phyloP scores from a whole-genome alignment of 202 grass and related monocot genomes.

The Carex arenaria region DNA sequence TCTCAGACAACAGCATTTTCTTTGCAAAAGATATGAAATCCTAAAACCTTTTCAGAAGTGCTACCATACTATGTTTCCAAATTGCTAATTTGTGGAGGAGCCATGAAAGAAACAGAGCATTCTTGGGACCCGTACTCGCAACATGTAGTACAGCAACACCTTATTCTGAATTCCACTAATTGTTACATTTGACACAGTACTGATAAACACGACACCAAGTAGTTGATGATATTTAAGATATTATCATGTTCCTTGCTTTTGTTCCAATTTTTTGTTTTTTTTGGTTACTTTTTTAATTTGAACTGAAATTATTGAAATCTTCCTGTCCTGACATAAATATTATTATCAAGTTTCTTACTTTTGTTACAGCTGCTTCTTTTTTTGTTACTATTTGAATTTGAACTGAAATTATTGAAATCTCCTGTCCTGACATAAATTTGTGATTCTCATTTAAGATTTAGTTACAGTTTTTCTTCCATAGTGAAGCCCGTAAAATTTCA shows the following conservation, averaged over 20 bases:
- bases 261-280: not conserved
- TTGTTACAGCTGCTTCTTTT: not conserved
- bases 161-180: conserved; percentile 11
- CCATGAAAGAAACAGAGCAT: conserved; percentile 1
- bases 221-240: not conserved
- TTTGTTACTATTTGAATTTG: not conserved
- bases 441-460: not conserved
- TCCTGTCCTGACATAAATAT: not conserved
- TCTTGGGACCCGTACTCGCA: not conserved
- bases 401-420: not conserved
- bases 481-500: not conserved
- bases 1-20: not conserved
- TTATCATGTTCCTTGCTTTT: not conserved
- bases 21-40: not conserved
- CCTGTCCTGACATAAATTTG: not conserved
- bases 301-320: not conserved
- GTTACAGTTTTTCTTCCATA: not conserved
- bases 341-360: not conserved
- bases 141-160: not conserved
- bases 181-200: not conserved
- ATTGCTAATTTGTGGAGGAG: not conserved
- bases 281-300: not conserved
- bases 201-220: not conserved
- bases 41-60: not conserved
- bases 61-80: not conserved